A percentile compares a stretch with the other conserved stretches of the same genome.
These are phyloP conservation scores for Melanopsichium pennsylvanicum DNA, from an alignment of 1,284 basidiomycete genomes.

Conservation along the genomic window DNA sequence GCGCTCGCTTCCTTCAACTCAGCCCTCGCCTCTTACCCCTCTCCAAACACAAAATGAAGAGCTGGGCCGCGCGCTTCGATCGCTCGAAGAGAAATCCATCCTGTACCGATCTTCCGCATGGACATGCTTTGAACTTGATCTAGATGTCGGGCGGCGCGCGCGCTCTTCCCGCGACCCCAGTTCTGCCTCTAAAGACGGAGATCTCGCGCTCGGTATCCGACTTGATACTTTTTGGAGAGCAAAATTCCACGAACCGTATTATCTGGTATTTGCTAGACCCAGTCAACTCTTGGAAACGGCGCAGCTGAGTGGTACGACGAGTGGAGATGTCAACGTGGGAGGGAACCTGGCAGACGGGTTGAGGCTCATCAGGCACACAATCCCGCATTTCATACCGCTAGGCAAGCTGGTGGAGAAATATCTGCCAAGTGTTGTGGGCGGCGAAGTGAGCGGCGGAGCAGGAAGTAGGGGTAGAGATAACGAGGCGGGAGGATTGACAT, in stretches of 20 bases:
- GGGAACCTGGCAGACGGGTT: constrained; percentile 19
- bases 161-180: constrained; percentile 14
- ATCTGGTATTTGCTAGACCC: constrained; percentile 45
- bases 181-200: constrained; percentile 27
- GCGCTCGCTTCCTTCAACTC: constrained; percentile 3
- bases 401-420: constrained; percentile 39
- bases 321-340: constrained; percentile 16
- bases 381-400: constrained; percentile 55
- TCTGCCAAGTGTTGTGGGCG: constrained; percentile 25
- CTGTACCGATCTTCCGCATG: constrained; percentile 45
- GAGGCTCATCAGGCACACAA: constrained; percentile 44
- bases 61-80: constrained; percentile 21
- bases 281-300: constrained; percentile 36
- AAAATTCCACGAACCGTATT: constrained; percentile 50
- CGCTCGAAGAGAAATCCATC: constrained; percentile 43
- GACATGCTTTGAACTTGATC: constrained; percentile 53
- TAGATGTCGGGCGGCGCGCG: constrained; percentile 50
- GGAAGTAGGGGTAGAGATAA: constrained; percentile 24
- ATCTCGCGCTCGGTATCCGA: constrained; percentile 45
- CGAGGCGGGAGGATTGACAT: constrained; percentile 36
- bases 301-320: constrained; percentile 19
- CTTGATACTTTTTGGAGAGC: constrained; percentile 50
- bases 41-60: constrained; percentile 23
- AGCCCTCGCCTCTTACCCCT: neutral
- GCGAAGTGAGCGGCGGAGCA: constrained; percentile 17